Evolutionary conservation across 768 basidiomycete species (phyloP).

Genomic region (Strobilomyces dryophilus): DNA sequence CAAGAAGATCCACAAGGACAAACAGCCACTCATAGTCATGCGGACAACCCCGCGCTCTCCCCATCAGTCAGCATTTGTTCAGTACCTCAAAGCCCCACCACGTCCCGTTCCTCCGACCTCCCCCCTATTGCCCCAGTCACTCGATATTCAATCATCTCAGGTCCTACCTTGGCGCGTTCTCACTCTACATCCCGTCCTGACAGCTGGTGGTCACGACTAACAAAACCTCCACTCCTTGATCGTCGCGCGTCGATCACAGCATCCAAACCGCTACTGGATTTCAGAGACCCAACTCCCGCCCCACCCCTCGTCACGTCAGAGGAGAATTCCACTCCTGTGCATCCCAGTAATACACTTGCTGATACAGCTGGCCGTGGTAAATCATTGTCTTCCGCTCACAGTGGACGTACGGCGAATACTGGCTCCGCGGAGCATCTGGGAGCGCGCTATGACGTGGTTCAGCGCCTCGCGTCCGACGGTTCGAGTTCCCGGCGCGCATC

Average conservation of each 20-base stretch:
- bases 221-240: slow-evolving; percentile 62
- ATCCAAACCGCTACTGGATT: slow-evolving; percentile 40
- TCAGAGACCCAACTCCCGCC: slow-evolving; percentile 78
- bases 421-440: slow-evolving; percentile 64
- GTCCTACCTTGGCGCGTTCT: slow-evolving; percentile 36
- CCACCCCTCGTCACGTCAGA: slow-evolving; percentile 61
- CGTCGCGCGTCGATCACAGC: slow-evolving; percentile 43
- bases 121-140: slow-evolving; percentile 27
- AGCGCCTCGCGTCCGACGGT: slow-evolving; percentile 37
- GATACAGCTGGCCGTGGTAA: slow-evolving; percentile 26
- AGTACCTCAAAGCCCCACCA: slow-evolving; percentile 19
- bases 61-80: slow-evolving; percentile 12
- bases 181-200: slow-evolving; percentile 60
- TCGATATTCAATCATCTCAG: slow-evolving; percentile 41
- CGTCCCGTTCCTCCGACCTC: slow-evolving; percentile 24
- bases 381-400: slow-evolving; percentile 48
- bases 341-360: slow-evolving; percentile 12
- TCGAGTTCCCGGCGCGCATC: slow-evolving; percentile 22
- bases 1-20: slow-evolving; percentile 23
- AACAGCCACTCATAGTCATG: slow-evolving; percentile 22
- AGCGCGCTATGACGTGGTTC: slow-evolving; percentile 65
- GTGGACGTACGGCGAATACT: slow-evolving; percentile 60
- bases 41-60: slow-evolving; percentile 21
- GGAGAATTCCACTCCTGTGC: slow-evolving; percentile 31
- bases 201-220: slow-evolving; percentile 76